Percentiles rank a stretch among this genome's conserved stretches.
These are phyloP conservation scores for Lipomyces japonicus DNA, from an alignment of 805 yeast genomes.

Conservation along the genomic window DNA sequence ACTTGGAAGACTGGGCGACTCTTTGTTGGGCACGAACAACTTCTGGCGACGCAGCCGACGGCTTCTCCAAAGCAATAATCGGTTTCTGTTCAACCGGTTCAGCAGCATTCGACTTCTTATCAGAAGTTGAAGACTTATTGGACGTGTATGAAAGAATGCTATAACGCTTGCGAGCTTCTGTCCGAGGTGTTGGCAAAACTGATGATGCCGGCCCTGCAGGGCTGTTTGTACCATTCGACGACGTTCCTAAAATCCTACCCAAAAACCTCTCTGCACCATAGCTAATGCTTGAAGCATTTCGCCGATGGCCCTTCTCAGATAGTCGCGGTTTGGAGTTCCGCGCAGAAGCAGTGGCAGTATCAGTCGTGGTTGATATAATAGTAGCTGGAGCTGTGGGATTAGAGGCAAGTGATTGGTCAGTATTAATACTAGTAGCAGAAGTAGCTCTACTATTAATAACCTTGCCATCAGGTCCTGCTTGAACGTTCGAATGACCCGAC, in stretches of 20 bases:
- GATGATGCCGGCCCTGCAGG: too few species aligned
- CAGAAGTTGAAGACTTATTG: background rate
- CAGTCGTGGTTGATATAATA: too few species aligned
- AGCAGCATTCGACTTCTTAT: background rate
- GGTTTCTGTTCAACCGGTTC: background rate
- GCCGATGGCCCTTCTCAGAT: slow-evolving; percentile 15
- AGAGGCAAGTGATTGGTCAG: too few species aligned
- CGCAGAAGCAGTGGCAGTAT: slow-evolving; percentile 4
- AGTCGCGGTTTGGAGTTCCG: background rate
- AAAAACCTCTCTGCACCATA: slow-evolving; percentile 25
- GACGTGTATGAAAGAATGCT: background rate
- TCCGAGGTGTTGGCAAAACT: too few species aligned
- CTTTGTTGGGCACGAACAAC: background rate
- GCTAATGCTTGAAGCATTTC: slow-evolving; percentile 23
- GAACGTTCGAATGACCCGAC: too few species aligned
- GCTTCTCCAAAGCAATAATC: background rate
- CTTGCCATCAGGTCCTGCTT: background rate
- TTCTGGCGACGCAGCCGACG: background rate
- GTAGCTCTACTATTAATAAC: background rate
- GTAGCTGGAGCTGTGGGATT: too few species aligned
- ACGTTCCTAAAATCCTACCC: slow-evolving; percentile 10
- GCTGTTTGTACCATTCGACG: background rate
- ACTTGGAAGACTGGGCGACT: background rate
- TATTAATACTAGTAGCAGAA: slow-evolving; percentile 4
- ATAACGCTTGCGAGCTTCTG: slow-evolving; percentile 2